Base-by-base conservation (phyloP, 805 yeast genomes). In the Kuraishia molischiana region DNA sequence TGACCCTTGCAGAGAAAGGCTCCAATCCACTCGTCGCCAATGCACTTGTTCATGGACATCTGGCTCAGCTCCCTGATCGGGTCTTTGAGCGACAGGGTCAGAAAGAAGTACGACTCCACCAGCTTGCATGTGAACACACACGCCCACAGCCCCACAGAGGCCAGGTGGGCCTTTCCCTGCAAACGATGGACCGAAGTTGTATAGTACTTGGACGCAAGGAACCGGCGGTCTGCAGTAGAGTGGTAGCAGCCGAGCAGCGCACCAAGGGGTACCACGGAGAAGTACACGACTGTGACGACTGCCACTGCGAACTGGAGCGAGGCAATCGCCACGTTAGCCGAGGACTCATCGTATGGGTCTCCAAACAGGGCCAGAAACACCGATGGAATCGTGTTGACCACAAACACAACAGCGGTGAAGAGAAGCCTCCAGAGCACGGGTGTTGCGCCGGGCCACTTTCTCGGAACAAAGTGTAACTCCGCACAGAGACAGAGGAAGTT, bases 41-140 rank as follows among this genome's bases (percentile, higher is more conserved):
- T 56, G 51, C 94, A 85, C 41, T 69, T 60, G 9, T 64, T 59
- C 45, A 77, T 56, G 32, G 61, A 64, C 65, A 84, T 67, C 2
- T 68, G 58, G 21, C 77, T 69, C 35, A 85, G 61, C 43, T 81
- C 90, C 38, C 89, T 61, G 3, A 84, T 64, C 0, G 94, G 87
- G 45, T 80, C 92, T 40, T 77, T 68, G 39, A 84, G 58, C 3
- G 92, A 79, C 35, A 82, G 59, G 0, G 89, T 79, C 44, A 85
- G 59, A 47, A 82, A 85, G 55, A 81, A 82, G 54, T 85, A 85
- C 0, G 94, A 84, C 53, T 85, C 95, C 18, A 74, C 52, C 45
- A 79, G 76, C 51, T 85, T 85, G 3, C 84, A 77, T 5, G 67
- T 44, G 45, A 83, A 82, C 0, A 85, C 80, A 1, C 74, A 69